Base-by-base conservation (phyloP, 495 filamentous ascomycete species). In the Lasiosphaeriaceae sp. region DNA sequence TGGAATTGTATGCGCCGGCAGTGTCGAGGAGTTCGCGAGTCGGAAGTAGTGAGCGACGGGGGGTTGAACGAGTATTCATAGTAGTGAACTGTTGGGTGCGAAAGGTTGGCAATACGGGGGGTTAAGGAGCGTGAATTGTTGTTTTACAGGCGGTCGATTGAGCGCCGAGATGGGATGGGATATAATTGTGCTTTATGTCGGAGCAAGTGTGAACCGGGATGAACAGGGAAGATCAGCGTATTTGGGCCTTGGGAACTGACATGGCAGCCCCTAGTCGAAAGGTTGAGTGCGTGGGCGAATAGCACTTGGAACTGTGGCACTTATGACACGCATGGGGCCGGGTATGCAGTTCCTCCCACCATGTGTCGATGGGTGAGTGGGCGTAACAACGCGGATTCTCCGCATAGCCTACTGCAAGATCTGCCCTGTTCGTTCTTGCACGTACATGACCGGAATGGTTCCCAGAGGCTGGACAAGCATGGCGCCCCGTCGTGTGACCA, bases 401-500 rank as follows among this genome's bases (percentile, higher is more conserved):
- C 53, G 54, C 58, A 58, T 56, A 34, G 45, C 47, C 46, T 41
- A 50, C 54, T 59, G 62, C 59, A 37, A 60, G 62, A 60, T 65
- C 54, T 56, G 56, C 58, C 60, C 55, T 56, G 54, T 54, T 58
- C 47, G 49, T 6, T 16, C 41, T 37, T 56, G 52, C 43, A 51
- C 46, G 48, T 8, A 11, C 41, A 45, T 56, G 57, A 14, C 57
- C 52, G 60, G 60, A 61, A 57, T 35, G 14, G 44, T 26, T 57
- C 54, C 56, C 58, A 57, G 52, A 64, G 55, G 26, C 55, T 55
- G 61, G 21, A 48, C 24, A 57, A 44, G 31, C 22, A 34, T 52
- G 48, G 56, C 59, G 61, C 61, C 21, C 66, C 64, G 64, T 54
- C 61, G 56, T 66, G 63, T 68, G 59, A 65, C 64, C 52, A 56